Evolutionary conservation across 768 basidiomycete species (phyloP).

Genomic region (Pilatotrama ljubarskyi): DNA sequence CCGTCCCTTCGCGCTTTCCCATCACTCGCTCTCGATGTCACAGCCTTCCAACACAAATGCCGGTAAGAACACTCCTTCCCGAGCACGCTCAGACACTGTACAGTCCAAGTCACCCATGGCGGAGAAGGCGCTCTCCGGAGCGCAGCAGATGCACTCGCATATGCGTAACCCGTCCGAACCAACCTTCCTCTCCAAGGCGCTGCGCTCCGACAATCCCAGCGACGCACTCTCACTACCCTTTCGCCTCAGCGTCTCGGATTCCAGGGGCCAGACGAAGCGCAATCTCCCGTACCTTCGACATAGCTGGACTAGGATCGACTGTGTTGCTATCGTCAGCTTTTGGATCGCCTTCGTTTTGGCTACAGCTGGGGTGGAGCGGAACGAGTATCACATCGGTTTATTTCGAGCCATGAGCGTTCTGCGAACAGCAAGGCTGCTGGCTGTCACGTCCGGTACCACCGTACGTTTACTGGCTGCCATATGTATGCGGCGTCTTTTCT

Average conservation of each 20-base stretch:
- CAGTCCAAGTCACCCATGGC: conserved; percentile 34
- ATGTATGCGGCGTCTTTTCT: too few species aligned
- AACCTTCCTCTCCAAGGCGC: conserved; percentile 50
- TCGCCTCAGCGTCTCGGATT: conserved; percentile 54
- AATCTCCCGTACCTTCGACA: conserved; percentile 89
- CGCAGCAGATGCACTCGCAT: conserved; percentile 39
- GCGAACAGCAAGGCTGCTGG: conserved; percentile 76
- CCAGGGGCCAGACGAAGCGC: conserved; percentile 56
- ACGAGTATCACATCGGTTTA: conserved; percentile 72
- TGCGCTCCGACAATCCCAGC: conserved; percentile 48
- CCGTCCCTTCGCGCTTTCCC: conserved; percentile 54
- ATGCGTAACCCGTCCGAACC: conserved; percentile 48
- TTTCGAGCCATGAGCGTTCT: conserved; percentile 90
- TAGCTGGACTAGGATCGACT: conserved; percentile 90
- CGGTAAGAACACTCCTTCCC: conserved; percentile 7
- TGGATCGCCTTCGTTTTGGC: conserved; percentile 84
- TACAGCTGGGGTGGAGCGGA: conserved; percentile 64
- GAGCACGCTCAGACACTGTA: conserved; percentile 30
- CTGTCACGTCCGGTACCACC: conserved; percentile 90
- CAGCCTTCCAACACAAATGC: conserved; percentile 14
- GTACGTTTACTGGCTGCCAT: conserved; percentile 45
- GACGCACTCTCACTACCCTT: conserved; percentile 58
- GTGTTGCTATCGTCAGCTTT: conserved; percentile 80
- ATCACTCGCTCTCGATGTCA: conserved; percentile 24
- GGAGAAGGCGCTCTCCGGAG: conserved; percentile 36